Evolutionary conservation across 305 asterid genomes (phyloP).

Genomic region (Fraxinus nigra): DNA sequence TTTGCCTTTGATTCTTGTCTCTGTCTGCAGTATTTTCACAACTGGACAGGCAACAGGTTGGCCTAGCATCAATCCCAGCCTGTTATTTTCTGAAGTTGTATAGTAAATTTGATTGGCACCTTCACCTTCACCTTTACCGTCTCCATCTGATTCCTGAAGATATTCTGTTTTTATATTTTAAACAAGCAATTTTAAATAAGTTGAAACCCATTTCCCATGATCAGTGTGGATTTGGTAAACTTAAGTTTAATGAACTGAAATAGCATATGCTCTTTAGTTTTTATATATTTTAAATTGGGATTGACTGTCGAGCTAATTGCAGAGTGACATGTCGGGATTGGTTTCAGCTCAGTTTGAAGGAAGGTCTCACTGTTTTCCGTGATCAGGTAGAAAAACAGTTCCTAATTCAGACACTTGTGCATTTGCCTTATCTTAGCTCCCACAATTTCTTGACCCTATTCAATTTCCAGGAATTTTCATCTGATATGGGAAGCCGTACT

Average conservation of each 20-base stretch:
- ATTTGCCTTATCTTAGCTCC: not conserved
- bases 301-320: slow-evolving; percentile 29
- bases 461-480: slow-evolving; percentile 70
- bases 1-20: slow-evolving; percentile 20
- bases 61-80: slow-evolving; percentile 12
- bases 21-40: slow-evolving; percentile 81
- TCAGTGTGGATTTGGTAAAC: not conserved
- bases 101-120: slow-evolving; percentile 45
- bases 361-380: slow-evolving; percentile 93
- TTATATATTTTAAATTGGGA: slow-evolving; percentile 4
- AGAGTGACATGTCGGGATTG: slow-evolving; percentile 99
- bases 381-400: slow-evolving; percentile 61
- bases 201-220: slow-evolving; percentile 27
- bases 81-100: slow-evolving; percentile 62
- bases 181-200: slow-evolving; percentile 13
- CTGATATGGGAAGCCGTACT: slow-evolving; percentile 90
- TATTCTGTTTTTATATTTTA: not conserved
- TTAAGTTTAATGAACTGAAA: slow-evolving; percentile 19
- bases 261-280: not conserved
- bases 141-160: not conserved
- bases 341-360: slow-evolving; percentile 98
- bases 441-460: not conserved
- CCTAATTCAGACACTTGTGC: not conserved
- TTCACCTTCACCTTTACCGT: not conserved
- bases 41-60: slow-evolving; percentile 95